Conservation (phyloP, 768 basidiomycete species). For the Polyporus arcularius region DNA sequence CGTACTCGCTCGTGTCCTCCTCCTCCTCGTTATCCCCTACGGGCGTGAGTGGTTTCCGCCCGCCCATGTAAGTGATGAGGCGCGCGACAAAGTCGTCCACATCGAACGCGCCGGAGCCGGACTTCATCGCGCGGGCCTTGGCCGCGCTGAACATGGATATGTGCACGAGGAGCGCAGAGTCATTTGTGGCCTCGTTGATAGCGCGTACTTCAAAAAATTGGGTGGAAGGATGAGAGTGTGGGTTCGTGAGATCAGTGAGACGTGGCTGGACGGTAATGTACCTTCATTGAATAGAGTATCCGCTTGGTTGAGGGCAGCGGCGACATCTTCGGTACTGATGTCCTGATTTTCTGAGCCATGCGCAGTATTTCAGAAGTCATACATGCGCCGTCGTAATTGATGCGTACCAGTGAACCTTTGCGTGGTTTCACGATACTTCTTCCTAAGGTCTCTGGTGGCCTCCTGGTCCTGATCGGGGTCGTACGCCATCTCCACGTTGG, state of each 20-base stretch:
- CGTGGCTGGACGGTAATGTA: slow-evolving; percentile 24
- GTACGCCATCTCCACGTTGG: slow-evolving; percentile 36
- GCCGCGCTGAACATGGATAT: slow-evolving; percentile 79
- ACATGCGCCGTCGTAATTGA: not conserved
- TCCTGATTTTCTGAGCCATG: slow-evolving; percentile 37
- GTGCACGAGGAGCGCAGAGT: slow-evolving; percentile 78
- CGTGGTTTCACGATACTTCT: slow-evolving; percentile 66
- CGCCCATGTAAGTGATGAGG: slow-evolving; percentile 76
- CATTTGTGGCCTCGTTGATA: slow-evolving; percentile 87
- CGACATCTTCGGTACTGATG: slow-evolving; percentile 55
- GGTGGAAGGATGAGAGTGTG: not conserved
- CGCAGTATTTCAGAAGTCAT: not conserved
- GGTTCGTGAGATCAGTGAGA: slow-evolving; percentile 7
- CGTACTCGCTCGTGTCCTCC: slow-evolving; percentile 45
- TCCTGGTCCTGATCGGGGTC: slow-evolving; percentile 87
- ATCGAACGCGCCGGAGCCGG: slow-evolving; percentile 87
- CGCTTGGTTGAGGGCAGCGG: slow-evolving; percentile 55
- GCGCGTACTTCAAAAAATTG: slow-evolving; percentile 55
- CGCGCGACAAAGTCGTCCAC: slow-evolving; percentile 86
- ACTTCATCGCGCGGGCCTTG: slow-evolving; percentile 90
- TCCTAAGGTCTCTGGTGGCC: slow-evolving; percentile 73
- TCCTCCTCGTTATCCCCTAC: slow-evolving; percentile 56
- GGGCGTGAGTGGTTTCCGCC: slow-evolving; percentile 42
- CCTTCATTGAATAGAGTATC: slow-evolving; percentile 69
- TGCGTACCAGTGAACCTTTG: slow-evolving; percentile 56